Percentiles rank a stretch among this genome's conserved stretches.
Conservation (phyloP, 148 eudicot genomes). For the Camellia lanceoleosa region DNA sequence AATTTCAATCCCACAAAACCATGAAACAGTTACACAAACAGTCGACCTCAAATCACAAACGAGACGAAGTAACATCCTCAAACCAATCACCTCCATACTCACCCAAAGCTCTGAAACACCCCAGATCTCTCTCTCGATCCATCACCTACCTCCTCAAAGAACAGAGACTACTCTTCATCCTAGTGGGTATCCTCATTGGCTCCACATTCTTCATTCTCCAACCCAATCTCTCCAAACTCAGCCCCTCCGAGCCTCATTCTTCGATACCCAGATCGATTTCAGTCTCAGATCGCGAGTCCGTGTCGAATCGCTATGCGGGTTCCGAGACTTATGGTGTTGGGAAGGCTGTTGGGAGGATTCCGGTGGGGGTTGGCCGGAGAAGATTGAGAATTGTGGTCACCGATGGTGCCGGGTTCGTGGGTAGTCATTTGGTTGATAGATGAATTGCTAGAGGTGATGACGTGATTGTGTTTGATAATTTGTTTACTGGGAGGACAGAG, state of each 20-base stretch:
- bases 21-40: conserved; percentile 81
- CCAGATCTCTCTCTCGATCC: conserved; percentile 57
- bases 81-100: conserved; percentile 38
- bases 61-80: conserved; percentile 44
- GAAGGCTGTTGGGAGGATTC: conserved; percentile 44
- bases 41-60: conserved; percentile 13
- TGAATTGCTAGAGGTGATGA: conserved; percentile 66
- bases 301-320: neutral
- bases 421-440: conserved; percentile 79
- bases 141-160: conserved; percentile 56
- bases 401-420: conserved; percentile 81
- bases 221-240: conserved; percentile 38
- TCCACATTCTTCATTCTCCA: conserved; percentile 64
- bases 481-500: conserved; percentile 80
- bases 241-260: conserved; percentile 23
- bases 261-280: conserved; percentile 4
- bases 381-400: conserved; percentile 64
- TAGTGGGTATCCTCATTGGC: conserved; percentile 64
- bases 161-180: conserved; percentile 63
- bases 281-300: neutral
- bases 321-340: conserved; percentile 13
- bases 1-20: neutral
- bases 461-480: conserved; percentile 77
- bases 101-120: conserved; percentile 55
- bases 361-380: conserved; percentile 54